A percentile compares a stretch with the other conserved stretches of the same genome.
Conservation (phyloP, 225 moss, liverwort and hornwort species). For the Physcomitrium patens region DNA sequence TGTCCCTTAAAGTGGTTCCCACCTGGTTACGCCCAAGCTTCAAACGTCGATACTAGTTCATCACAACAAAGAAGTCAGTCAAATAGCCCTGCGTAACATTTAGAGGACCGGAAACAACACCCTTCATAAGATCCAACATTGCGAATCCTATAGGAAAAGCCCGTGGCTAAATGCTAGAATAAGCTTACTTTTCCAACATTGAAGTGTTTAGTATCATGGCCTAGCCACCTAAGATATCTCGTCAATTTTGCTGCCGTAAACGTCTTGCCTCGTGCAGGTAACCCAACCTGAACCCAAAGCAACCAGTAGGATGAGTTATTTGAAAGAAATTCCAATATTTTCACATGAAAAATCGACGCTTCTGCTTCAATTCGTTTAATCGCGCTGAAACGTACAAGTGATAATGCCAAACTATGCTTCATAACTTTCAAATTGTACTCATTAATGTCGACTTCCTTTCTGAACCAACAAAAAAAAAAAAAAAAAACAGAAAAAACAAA, state of each 20-base stretch:
- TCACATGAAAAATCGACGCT: not conserved
- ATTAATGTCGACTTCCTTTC: no score
- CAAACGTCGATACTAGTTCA: slow-evolving; percentile 71
- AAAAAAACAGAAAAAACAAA: no score
- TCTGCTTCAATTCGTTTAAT: not conserved
- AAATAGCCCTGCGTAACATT: not conserved
- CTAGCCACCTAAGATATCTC: slow-evolving; percentile 82
- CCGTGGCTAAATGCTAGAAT: slow-evolving; percentile 8
- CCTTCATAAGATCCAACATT: not conserved
- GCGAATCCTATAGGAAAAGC: not conserved
- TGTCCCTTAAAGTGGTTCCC: slow-evolving; percentile 14
- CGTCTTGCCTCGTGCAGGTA: slow-evolving; percentile 81
- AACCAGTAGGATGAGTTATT: not conserved
- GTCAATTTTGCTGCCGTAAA: slow-evolving; percentile 85
- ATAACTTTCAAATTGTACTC: no score
- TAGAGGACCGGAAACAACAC: not conserved
- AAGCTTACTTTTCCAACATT: slow-evolving; percentile 76
- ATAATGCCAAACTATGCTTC: not conserved
- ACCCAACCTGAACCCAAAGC: slow-evolving; percentile 58
- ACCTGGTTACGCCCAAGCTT: slow-evolving; percentile 84
- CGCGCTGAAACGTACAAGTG: not conserved
- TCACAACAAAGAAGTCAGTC: slow-evolving; percentile 22
- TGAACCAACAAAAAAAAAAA: no score
- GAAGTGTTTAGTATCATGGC: slow-evolving; percentile 87
- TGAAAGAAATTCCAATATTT: not conserved